These are phyloP conservation scores for Holtermannia corniformis DNA, from an alignment of 768 basidiomycete species.

Conservation along the genomic window DNA sequence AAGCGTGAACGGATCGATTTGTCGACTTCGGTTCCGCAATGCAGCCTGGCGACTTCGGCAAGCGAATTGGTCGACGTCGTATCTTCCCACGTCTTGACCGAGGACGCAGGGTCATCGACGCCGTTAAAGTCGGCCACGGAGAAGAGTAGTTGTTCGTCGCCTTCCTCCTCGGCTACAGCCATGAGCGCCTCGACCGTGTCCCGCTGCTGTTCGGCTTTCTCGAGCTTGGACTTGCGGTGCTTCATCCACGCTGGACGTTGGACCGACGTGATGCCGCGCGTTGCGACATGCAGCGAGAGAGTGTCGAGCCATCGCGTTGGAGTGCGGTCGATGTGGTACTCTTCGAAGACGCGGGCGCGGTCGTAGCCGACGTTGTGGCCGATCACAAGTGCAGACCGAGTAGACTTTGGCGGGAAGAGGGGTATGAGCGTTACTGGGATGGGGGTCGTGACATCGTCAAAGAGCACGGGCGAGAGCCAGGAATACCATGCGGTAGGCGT, in stretches of 20 bases:
- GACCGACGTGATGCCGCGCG: conserved; percentile 86
- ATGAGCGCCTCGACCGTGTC: conserved; percentile 35
- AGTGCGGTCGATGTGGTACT: conserved; percentile 62
- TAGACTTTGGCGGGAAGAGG: conserved; percentile 35
- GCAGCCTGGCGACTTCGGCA: conserved; percentile 79
- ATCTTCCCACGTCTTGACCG: conserved; percentile 74
- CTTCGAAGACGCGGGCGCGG: conserved; percentile 67
- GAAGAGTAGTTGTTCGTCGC: conserved; percentile 24
- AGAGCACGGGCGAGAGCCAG: conserved; percentile 70
- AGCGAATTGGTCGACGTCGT: conserved; percentile 86
- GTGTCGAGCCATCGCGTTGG: conserved; percentile 82
- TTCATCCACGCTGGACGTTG: conserved; percentile 90
- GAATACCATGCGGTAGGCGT: conserved; percentile 81
- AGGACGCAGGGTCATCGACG: conserved; percentile 37
- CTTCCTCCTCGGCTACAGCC: conserved; percentile 43
- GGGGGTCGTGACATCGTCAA: conserved; percentile 13
- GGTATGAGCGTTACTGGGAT: conserved; percentile 25
- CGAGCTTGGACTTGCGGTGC: conserved; percentile 62
- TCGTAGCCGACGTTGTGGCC: conserved; percentile 97
- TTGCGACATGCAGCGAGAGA: conserved; percentile 86
- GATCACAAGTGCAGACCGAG: conserved; percentile 57
- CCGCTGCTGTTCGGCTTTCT: conserved; percentile 49
- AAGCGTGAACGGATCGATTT: conserved; percentile 55
- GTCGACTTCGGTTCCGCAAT: conserved; percentile 70
- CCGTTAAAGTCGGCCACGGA: conserved; percentile 5